Evolutionary conservation across 805 yeast genomes (phyloP), one percentile per base, ranked within the genome.

Genomic region (Zygotorulaspora florentina): DNA sequence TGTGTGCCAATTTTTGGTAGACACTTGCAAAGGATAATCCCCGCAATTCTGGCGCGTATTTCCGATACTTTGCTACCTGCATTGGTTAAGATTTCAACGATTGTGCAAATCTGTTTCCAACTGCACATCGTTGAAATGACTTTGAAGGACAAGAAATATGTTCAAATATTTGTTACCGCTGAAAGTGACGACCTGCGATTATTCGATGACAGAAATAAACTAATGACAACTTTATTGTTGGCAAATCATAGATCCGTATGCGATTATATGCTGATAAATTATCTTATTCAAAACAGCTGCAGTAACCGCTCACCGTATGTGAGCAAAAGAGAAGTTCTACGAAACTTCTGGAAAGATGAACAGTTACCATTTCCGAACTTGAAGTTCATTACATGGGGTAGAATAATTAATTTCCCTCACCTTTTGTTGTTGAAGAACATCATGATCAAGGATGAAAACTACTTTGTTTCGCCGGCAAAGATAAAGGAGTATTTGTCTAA

Each of bases 321-420:
- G 13, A 35, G 8, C 2, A 50, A 43, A 20, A 35, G 37, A 11
- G 27, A 43, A 48, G 39, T 35, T 38, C 47, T 45, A 20, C 55
- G 53, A 27, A 44, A 43, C 35, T 43, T 47, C n/a, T 40, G 50
- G 50, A 17, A 36, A 9, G 43, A 42, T 2, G 40, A 44, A 8
- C 39, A 20, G 7, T 9, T 36, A 17, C 44, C 52, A 12, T 39
- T 62, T 13, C 83, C 83, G 0, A 61, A 66, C 27, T 61, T 80
- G n/a, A 75, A 72, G 41, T 85, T 81, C 61, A 77, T 85, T 55
- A 73, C 83, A 1, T 87, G 96, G 96, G 83, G 80, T 42, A 60
- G 69, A 5, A 55, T 85, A 2, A 77, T 87, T 80, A 65, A 71
- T 17, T 68, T 83, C 0, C 95, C 95, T 0, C 73, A 75, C 2